These are phyloP conservation scores for Fraxinus pennsylvanica DNA, from an alignment of 257 asterid genomes.

Conservation along the genomic window DNA sequence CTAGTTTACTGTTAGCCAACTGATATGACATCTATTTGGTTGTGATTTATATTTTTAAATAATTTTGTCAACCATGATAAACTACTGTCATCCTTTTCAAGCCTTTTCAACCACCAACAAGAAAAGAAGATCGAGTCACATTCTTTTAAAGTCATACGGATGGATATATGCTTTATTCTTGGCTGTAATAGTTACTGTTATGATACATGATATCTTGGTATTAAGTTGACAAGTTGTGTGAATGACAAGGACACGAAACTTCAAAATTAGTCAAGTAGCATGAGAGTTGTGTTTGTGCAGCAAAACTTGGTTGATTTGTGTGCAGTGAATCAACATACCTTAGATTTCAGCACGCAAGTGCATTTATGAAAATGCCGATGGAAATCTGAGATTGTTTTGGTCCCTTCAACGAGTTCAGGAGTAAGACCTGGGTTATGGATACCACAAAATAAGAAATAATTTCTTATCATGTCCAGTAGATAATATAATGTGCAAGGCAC, in stretches of 20 bases:
- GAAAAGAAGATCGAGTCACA: not conserved
- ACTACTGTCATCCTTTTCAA: not conserved
- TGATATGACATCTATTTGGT: not conserved
- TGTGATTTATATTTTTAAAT: no score
- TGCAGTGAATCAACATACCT: conserved; percentile 54
- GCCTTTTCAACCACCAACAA: not conserved
- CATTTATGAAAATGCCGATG: conserved; percentile 86
- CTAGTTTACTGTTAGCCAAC: not conserved
- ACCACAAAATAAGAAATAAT: conserved; percentile 16
- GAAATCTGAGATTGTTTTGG: conserved; percentile 76
- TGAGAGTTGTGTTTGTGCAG: not conserved
- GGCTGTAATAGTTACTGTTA: not conserved
- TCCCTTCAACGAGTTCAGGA: conserved; percentile 73
- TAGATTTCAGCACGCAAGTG: conserved; percentile 73
- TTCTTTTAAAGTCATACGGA: not conserved
- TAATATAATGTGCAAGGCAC: not conserved
- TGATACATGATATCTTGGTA: not conserved
- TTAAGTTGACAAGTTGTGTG: not conserved
- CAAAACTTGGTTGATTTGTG: conserved; percentile 13
- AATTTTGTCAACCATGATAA: no score
- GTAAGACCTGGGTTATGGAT: conserved; percentile 67
- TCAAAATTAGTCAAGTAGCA: not conserved
- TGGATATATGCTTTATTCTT: not conserved
- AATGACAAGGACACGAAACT: not conserved
- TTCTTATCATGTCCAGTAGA: conserved; percentile 1